Evolutionary conservation across 2,329 filamentous ascomycete species (phyloP).

Genomic region (Fusarium lyarnte): DNA sequence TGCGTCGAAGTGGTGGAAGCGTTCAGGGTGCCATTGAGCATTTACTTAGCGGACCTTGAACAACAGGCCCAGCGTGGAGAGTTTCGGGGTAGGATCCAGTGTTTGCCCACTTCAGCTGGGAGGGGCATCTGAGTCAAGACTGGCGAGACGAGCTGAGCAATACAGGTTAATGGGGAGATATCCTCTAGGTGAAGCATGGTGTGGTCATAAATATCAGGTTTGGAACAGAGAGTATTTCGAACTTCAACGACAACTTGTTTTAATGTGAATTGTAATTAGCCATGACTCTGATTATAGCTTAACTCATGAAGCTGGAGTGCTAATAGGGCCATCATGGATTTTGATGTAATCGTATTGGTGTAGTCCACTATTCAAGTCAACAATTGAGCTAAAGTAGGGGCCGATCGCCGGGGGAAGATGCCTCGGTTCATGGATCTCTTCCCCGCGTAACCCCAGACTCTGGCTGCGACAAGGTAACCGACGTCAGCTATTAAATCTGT

Average conservation of each 20-base stretch:
- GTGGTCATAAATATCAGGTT: constrained; percentile 39
- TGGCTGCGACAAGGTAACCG: constrained; percentile 13
- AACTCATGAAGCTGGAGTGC: neutral
- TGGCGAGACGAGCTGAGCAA: constrained; percentile 28
- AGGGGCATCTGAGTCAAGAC: constrained; percentile 9
- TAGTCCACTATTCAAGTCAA: no score
- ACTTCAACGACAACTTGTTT: neutral
- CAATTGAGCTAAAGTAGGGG: neutral
- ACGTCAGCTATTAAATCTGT: constrained; percentile 23
- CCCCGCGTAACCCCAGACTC: constrained; percentile 38
- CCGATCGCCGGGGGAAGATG: constrained; percentile 35
- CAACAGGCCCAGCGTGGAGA: constrained; percentile 5
- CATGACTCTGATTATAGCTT: neutral
- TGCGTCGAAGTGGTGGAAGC: constrained; percentile 89
- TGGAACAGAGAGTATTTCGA: constrained; percentile 20
- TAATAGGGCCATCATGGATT: neutral
- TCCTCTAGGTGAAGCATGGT: constrained; percentile 30
- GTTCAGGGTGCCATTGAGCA: constrained; percentile 92
- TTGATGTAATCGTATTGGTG: neutral
- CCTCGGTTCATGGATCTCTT: constrained; percentile 40
- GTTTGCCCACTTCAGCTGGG: constrained; percentile 7
- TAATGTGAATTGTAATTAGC: neutral
- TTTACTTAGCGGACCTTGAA: constrained; percentile 57
- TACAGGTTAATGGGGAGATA: constrained; percentile 24
- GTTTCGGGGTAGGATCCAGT: neutral